phyloP scores from a whole-genome alignment of 1,139 yeast species.

The Suhomyces anneliseae region DNA sequence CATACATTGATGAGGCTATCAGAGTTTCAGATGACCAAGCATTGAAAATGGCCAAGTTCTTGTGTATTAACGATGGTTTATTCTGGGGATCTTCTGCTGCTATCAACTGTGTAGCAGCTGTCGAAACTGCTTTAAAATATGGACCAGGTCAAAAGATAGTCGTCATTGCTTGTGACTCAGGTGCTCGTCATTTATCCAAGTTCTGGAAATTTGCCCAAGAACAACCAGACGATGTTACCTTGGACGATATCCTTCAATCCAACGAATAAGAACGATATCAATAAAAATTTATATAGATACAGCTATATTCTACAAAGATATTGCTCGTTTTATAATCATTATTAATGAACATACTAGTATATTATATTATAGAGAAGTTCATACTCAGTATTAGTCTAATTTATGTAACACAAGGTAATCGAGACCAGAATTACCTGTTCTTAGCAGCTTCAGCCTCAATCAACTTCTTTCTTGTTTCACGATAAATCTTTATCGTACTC shows the following conservation, averaged over 20 bases:
- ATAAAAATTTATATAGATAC: too few species aligned
- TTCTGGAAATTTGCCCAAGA: constrained; percentile 77
- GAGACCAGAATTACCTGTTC: constrained; percentile 2
- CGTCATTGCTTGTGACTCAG: constrained; percentile 91
- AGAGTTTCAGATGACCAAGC: constrained; percentile 82
- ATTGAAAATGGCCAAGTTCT: constrained; percentile 78
- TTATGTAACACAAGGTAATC: neutral
- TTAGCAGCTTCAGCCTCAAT: constrained; percentile 18
- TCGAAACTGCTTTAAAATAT: constrained; percentile 55
- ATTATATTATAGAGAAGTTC: neutral
- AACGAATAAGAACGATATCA: neutral
- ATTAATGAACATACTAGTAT: neutral
- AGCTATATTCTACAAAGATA: neutral
- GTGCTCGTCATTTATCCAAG: constrained; percentile 83
- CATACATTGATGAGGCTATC: constrained; percentile 71
- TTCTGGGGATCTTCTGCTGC: constrained; percentile 93
- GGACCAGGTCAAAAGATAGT: constrained; percentile 74
- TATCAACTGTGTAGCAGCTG: constrained; percentile 89
- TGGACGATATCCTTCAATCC: constrained; percentile 29
- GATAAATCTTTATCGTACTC: constrained; percentile 40
- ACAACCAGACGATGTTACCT: constrained; percentile 25
- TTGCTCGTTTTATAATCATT: neutral
- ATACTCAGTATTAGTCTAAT: neutral
- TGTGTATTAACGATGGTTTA: constrained; percentile 81
- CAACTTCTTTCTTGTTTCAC: constrained; percentile 38